Evolutionary conservation across 495 filamentous ascomycete species (phyloP).

Genomic region (Massariosphaeria phaeospora): DNA sequence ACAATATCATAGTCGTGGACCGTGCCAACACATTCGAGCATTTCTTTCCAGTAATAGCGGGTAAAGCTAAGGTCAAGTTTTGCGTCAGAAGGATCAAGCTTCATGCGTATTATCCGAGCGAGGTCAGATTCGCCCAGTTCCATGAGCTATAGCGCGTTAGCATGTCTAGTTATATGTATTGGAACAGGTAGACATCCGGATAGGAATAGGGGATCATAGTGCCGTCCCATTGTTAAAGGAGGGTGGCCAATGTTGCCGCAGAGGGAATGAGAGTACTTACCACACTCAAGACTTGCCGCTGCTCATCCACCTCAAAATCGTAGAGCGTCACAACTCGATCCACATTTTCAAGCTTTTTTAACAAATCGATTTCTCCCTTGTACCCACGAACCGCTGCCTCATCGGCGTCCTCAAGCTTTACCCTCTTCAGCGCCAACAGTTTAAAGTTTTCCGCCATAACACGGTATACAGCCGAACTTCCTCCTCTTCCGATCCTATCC

Average conservation of each 20-base stretch:
- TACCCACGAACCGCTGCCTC: constrained; percentile 77
- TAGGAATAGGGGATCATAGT: too few relatives aligned
- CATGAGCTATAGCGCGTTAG: constrained; percentile 60
- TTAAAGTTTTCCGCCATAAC: constrained; percentile 96
- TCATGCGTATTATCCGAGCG: constrained; percentile 73
- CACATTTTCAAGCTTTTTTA: constrained; percentile 73
- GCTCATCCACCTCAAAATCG: constrained; percentile 88
- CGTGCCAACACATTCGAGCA: constrained; percentile 89
- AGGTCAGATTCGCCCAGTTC: constrained; percentile 96
- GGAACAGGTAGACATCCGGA: too few relatives aligned
- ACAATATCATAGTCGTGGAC: constrained; percentile 88
- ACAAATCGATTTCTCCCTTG: constrained; percentile 93
- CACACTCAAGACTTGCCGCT: constrained; percentile 79
- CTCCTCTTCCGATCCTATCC: constrained; percentile 85
- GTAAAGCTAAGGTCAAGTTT: constrained; percentile 81
- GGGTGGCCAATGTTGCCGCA: background rate
- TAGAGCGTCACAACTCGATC: constrained; percentile 85
- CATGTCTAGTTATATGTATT: too few relatives aligned
- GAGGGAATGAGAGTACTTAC: constrained; percentile 45
- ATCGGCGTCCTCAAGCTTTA: constrained; percentile 86
- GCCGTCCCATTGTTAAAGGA: background rate
- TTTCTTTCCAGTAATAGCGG: constrained; percentile 97
- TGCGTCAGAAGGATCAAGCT: constrained; percentile 59
- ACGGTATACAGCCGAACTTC: constrained; percentile 88
- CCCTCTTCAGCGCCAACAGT: constrained; percentile 88